Conservation (phyloP, 306 rosid species). For the Malus asiatica region DNA sequence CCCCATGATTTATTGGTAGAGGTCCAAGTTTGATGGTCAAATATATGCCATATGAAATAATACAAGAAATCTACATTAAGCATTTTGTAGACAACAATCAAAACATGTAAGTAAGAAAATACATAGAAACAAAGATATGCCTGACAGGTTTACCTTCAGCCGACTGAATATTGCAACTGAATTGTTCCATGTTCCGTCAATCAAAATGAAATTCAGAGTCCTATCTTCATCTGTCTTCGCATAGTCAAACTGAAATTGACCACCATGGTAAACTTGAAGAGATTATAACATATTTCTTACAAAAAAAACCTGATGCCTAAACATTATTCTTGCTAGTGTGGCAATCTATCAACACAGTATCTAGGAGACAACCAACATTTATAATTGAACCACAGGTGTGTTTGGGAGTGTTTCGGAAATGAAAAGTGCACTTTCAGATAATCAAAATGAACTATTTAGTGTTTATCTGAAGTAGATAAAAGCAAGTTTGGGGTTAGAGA, state of each 20-base stretch:
- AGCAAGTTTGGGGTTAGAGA: not conserved
- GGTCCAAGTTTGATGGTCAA: not conserved
- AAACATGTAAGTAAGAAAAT: conserved; percentile 4
- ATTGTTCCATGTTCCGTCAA: conserved; percentile 99
- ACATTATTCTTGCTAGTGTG: not conserved
- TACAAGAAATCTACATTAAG: not conserved
- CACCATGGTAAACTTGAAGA: conserved; percentile 20
- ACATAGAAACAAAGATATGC: conserved; percentile 7
- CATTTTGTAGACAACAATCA: not conserved
- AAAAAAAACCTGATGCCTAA: conserved; percentile 16
- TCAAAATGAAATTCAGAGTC: conserved; percentile 67
- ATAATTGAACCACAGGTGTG: not conserved
- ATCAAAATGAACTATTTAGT: not conserved
- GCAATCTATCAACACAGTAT: not conserved
- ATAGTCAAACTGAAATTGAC: conserved; percentile 32
- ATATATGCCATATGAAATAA: not conserved
- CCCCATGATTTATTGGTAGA: not conserved
- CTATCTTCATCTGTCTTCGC: conserved; percentile 52
- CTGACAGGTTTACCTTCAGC: conserved; percentile 54
- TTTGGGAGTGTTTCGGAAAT: not conserved
- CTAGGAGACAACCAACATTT: not conserved
- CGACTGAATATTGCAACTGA: conserved; percentile 93
- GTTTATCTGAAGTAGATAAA: not conserved
- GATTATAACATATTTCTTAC: conserved; percentile 10
- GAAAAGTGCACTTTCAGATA: not conserved